Base-by-base conservation (phyloP, 2,329 filamentous ascomycete species). In the Chaetomiaceae sp. region DNA sequence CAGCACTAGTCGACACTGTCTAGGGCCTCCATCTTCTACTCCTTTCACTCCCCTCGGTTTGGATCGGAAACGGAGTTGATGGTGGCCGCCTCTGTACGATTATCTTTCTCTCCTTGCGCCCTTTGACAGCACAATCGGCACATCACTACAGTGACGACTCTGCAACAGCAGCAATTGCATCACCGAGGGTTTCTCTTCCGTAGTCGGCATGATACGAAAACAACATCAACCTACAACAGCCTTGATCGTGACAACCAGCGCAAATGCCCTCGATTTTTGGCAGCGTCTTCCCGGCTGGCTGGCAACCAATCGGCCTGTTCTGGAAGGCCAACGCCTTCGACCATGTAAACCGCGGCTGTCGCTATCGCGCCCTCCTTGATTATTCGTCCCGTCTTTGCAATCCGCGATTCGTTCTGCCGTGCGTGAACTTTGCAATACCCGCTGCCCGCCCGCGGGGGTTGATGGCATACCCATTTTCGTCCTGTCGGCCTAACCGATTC, bases 41-140 rank as follows among this genome's bases (percentile, higher is more conserved):
- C 49, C 52, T 55, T 55, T 43, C 33, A 36, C 38, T 43, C 58
- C 57, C 53, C 53, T 53, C 51, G 43, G 40, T 32, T 60, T 59
- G 57, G 61, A 56, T 58, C 55, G 50, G 56, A 55, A 51, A 61
- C 56, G 61, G 57, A 62, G 61, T 58, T 57, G 61, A 56, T 58
- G 56, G 57, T 51, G 53, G 59, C 58, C 62, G 56, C 61, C 57
- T 57, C 58, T 65, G 63, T 65, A 65, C 63, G 56, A 64, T 62
- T 64, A 57, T 54, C 23, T 53, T 53, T 49, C 40, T 53, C 23
- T 48, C 46, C 48, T 54, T 54, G 47, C 55, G 55, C 51, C 55
- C 43, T 40, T 49, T 44, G 23, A 48, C 55, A 51, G 42, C 51
- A 57, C 55, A 53, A 25, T 18, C 53, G 50, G 47, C 50, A 53